Conservation (phyloP, 805 yeast species). For the Zygotorulaspora florentina region DNA sequence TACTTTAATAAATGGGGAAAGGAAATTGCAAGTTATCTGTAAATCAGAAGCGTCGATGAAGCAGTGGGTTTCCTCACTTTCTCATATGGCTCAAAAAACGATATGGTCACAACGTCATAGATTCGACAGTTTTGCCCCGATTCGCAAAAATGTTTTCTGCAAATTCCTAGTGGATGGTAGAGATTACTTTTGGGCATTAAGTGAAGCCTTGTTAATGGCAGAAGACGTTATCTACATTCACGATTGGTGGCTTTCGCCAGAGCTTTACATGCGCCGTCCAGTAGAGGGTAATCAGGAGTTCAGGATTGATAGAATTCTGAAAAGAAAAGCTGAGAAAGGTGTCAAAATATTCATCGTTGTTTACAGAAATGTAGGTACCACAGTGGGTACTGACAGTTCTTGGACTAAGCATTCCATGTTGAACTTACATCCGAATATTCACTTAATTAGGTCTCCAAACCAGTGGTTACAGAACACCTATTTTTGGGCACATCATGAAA, state of each 20-base stretch:
- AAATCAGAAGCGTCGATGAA: conserved; percentile 59
- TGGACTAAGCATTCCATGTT: conserved; percentile 93
- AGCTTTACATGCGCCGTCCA: conserved; percentile 86
- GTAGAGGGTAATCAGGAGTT: conserved; percentile 93
- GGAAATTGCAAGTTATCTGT: conserved; percentile 70
- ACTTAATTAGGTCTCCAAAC: conserved; percentile 90
- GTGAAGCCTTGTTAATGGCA: conserved; percentile 89
- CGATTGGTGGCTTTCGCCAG: conserved; percentile 99
- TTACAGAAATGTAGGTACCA: conserved; percentile 89
- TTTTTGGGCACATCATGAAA: conserved; percentile 99
- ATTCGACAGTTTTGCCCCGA: conserved; percentile 90
- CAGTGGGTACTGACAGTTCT: conserved; percentile 88
- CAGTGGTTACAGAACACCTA: conserved; percentile 88
- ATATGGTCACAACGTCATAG: conserved; percentile 72
- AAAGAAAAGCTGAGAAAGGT: conserved; percentile 89
- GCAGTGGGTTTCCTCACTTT: conserved; percentile 73
- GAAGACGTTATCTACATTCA: conserved; percentile 89
- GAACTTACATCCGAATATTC: conserved; percentile 79
- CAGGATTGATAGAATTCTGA: conserved; percentile 83
- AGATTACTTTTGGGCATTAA: conserved; percentile 94
- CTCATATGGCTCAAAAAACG: conserved; percentile 60
- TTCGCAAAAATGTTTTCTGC: conserved; percentile 77
- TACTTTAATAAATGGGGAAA: conserved; percentile 66
- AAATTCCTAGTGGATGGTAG: conserved; percentile 97
- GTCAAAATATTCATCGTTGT: conserved; percentile 89